phyloP scores from a whole-genome alignment of 2,329 filamentous ascomycete genomes.

The Aspergillus ibericus region DNA sequence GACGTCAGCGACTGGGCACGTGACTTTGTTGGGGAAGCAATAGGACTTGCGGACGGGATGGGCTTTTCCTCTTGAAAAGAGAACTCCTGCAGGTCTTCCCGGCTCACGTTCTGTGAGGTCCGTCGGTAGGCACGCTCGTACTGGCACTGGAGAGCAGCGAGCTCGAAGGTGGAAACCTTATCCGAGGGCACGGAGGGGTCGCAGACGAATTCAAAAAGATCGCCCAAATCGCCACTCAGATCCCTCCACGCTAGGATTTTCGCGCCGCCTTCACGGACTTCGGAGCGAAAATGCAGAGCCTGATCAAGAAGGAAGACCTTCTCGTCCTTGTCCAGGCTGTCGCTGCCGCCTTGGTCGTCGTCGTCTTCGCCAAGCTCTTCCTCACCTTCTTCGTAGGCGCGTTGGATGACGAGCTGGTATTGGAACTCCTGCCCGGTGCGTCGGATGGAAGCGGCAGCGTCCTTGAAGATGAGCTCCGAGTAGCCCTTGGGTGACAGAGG shows the following conservation, averaged over 20 bases:
- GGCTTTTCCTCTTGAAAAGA: slow-evolving; percentile 67
- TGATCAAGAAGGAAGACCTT: slow-evolving; percentile 97
- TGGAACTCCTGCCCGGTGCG: slow-evolving; percentile 93
- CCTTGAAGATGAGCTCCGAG: slow-evolving; percentile 98
- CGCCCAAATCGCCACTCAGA: slow-evolving; percentile 85
- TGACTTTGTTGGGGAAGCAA: slow-evolving; percentile 49
- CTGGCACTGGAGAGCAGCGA: slow-evolving; percentile 86
- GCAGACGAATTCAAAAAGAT: slow-evolving; percentile 98
- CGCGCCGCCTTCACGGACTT: slow-evolving; percentile 75
- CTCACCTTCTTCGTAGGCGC: slow-evolving; percentile 96
- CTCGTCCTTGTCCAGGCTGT: slow-evolving; percentile 91
- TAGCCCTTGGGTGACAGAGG: slow-evolving; percentile 95
- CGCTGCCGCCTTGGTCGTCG: slow-evolving; percentile 74
- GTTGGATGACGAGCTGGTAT: slow-evolving; percentile 94
- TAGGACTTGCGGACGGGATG: slow-evolving; percentile 61
- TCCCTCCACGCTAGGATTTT: slow-evolving; percentile 93
- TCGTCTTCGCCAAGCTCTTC: slow-evolving; percentile 91
- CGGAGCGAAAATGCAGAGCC: slow-evolving; percentile 79
- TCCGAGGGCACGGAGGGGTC: slow-evolving; percentile 68
- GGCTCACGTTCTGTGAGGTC: slow-evolving; percentile 74
- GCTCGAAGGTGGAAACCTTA: slow-evolving; percentile 77
- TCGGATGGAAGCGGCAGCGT: slow-evolving; percentile 88
- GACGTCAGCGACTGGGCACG: slow-evolving; percentile 37
- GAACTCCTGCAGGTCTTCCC: slow-evolving; percentile 78
- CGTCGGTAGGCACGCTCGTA: slow-evolving; percentile 95